Evolutionary conservation across 139 green algal genomes (phyloP), one percentile per base, ranked within the genome.

Genomic region (Asterochloris erici): DNA sequence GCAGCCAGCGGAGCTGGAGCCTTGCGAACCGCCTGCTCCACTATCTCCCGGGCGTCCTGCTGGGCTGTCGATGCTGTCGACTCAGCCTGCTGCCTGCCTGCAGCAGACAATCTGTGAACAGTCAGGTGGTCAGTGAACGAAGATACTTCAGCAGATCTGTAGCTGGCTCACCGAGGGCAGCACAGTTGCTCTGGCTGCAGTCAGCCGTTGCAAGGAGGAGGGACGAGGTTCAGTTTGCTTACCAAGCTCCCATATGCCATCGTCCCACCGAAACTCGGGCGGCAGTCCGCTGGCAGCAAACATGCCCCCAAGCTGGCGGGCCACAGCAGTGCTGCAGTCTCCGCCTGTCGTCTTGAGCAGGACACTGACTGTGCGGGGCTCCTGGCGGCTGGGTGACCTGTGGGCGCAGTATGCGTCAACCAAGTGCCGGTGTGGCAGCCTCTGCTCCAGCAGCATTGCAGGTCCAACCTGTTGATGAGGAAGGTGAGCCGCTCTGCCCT

Each of bases 201-300:
- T 54, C 38, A 54, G 38, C 38, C 38, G 6, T 2, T 6, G 38
- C 38, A 54, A 54, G 38, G 38, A 54, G 38, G 38, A 10, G 38
- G 38, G 4, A 54, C 4, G 38, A 54, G 6, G 38, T 10, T 54
- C 38, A 54, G 6, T 6, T 54, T 6, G 38, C 38, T 54, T 54
- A 54, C 38, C 38, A 54, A 80, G 76, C 60, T 80, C 60, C 76
- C 76, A 80, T 54, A 80, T 80, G 76, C 76, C 76, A 17, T 80
- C n/a, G 26, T 80, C 76, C 76, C 76, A 80, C 14, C 68, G 68
- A 21, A 80, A 80, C 23, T 70, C n/a, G 54, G 76, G 68, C 24
- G 76, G 76, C n/a, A 16, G 28, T 14, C 76, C 76, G 38, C 24
- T 62, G 47, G 60, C 76, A 70, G 76, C 60, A 80, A 80, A 80